A percentile compares a stretch with the other conserved stretches of the same genome.
Evolutionary conservation across 164 flowering plant species (phyloP).

Genomic region (Liquidambar formosana): DNA sequence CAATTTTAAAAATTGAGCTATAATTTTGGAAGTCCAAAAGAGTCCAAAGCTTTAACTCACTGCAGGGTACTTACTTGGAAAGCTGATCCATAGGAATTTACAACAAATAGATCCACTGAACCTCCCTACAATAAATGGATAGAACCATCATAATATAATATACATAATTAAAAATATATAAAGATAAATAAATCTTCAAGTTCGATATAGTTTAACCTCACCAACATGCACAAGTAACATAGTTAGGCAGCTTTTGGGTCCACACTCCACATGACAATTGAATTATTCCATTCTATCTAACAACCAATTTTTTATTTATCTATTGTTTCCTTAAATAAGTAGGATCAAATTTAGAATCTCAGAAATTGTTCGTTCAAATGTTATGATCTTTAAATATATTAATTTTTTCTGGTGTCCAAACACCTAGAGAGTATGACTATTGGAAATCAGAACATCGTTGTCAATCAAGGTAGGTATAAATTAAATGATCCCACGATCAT

Average conservation of each 20-base stretch:
- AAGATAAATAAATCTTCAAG: background rate
- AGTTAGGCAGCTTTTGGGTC: too few species aligned
- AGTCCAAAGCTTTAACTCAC: constrained; percentile 1
- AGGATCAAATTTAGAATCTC: too few species aligned
- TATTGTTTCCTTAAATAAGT: too few species aligned
- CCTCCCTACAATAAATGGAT: constrained; percentile 60
- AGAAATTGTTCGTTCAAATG: too few species aligned
- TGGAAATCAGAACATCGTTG: background rate
- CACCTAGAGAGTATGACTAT: too few species aligned
- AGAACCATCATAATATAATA: background rate
- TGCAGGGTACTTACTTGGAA: constrained; percentile 63
- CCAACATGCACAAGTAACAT: background rate
- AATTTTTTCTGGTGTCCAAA: too few species aligned
- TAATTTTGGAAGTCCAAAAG: background rate
- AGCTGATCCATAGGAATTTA: constrained; percentile 94
- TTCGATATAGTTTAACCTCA: background rate
- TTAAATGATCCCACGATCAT: background rate
- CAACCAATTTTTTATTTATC: too few species aligned
- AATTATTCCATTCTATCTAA: too few species aligned
- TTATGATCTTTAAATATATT: too few species aligned
- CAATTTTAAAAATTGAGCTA: background rate
- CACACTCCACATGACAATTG: too few species aligned
- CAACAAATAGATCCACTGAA: constrained; percentile 87
- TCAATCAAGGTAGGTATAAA: background rate
- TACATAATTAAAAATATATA: background rate